Base-by-base conservation (phyloP, 2,329 filamentous ascomycete species). In the Diaporthe sp. region DNA sequence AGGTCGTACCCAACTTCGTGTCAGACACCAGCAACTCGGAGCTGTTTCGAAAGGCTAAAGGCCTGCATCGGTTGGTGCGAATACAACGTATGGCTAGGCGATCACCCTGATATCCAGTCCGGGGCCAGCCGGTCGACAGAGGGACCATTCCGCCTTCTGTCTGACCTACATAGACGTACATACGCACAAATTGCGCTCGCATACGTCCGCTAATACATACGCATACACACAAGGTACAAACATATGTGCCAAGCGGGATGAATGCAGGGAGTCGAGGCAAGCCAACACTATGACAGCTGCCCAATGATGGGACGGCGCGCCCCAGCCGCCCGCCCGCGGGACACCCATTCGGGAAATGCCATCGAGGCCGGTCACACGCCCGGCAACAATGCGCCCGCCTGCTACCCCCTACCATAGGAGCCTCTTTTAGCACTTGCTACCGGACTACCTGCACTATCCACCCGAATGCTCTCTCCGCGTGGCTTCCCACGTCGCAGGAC, bases 291-390 rank as follows among this genome's bases (percentile, higher is more conserved):
- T 53, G 63, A 39, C 47, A 53, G 47, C 63, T 39, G 9, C 63
- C 63, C 63, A 68, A 68, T 50, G 47, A 51, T 22, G 32, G 30
- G 30, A 66, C 63, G 63, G 44, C 42, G 61, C 61, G 63, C 63
- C 61, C 42, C 44, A 65, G 61, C 61, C 61, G 44, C 63, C 63
- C 63, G 59, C 39, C 32, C 32, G 32, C 63, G 63, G 63, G 30
- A 66, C 44, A 30, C 63, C 63, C 25, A 37, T 51, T 66, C 63
- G 63, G 63, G 63, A 66, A 51, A n/a, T 66, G 22, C 63, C 44
- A 66, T 37, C 44, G n/a, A 51, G 27, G 63, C 63, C 32, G 63
- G 63, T 68, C 47, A 68, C 44, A 68, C 63, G 47, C 63, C 63
- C 22, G 13, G 44, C 32, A 13, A 25, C 61, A 32, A 32, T 25